These are phyloP conservation scores for Phalaenopsis hybrid DNA, from an alignment of 116 monocot genomes.

Conservation along the genomic window DNA sequence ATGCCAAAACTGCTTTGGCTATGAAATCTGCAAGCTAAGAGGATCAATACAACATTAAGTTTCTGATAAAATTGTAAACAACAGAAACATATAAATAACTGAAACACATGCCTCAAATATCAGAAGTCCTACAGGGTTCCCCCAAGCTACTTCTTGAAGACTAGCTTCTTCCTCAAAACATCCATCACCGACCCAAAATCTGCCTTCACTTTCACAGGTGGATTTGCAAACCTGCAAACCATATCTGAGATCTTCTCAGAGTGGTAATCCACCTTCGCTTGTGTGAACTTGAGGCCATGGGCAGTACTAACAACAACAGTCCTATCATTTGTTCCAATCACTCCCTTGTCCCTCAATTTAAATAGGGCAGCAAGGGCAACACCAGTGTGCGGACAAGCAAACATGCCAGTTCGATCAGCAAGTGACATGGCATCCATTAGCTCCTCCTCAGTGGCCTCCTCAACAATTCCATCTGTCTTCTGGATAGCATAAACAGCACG, in stretches of 20 bases:
- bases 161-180: conserved; percentile 57
- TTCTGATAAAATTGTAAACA: neutral
- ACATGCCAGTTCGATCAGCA: conserved; percentile 88
- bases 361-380: conserved; percentile 76
- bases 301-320: conserved; percentile 92
- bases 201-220: conserved; percentile 76
- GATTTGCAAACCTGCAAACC: conserved; percentile 63
- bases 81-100: neutral
- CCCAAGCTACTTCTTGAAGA: conserved; percentile 5
- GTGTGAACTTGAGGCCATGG: conserved; percentile 87
- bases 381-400: conserved; percentile 90
- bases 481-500: conserved; percentile 64
- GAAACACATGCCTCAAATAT: neutral
- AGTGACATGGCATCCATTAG: conserved; percentile 86
- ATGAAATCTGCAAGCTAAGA: too few relatives aligned
- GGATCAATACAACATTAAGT: too few relatives aligned
- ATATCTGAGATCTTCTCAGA: conserved; percentile 50
- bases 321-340: conserved; percentile 61
- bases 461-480: conserved; percentile 70
- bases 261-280: conserved; percentile 87
- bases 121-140: neutral
- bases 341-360: conserved; percentile 57
- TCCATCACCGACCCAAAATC: conserved; percentile 91
- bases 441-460: conserved; percentile 96
- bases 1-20: too few relatives aligned